Evolutionary conservation across 495 filamentous ascomycete species (phyloP), one percentile per base, ranked within the genome.

Genomic region (Symbiotaphrina buchneri): DNA sequence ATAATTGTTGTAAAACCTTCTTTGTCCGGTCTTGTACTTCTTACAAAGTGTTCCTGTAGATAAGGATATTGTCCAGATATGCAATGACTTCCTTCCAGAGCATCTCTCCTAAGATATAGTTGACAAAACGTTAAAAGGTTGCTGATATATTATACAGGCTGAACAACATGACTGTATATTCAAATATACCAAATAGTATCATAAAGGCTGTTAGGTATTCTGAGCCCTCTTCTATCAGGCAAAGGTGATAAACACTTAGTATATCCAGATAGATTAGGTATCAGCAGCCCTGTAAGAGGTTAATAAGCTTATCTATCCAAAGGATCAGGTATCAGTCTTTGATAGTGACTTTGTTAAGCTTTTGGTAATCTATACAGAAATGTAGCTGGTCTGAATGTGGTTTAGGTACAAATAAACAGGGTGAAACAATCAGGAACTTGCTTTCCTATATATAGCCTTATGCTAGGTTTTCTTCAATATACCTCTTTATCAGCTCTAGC

Each of bases 1-100:
- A n/a, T 24, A 39, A 30, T 24, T 28, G 16, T 30, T 24, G 23
- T 6, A 32, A 21, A 16, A 37, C 18, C 32, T 28, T 18, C 39
- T 18, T 1, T 20, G 31, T 6, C 30, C 2, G 19, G 28, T 29
- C 13, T 8, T 25, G 8, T 8, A 8, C 8, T n/a, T 25, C 13
- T 8, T 25, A 8, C 13, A 8, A 8, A 25, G 8, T 25, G 8
- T n/a, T 25, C 8, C 8, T 8, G 22, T 25, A 25, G 8, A 25
- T n/a, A 8, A 25, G 22, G 22, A 25, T 25, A 13, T 25, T n/a
- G 13, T 25, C 22, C 22, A 25, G 8, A 25, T 25, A 25, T 25
- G 22, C 22, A 8, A 25, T n/a, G 13, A 8, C 8, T 8, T 8
- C 8, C 8, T 8, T n/a, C 8, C 13, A 8, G 8, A 25, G 8